These are phyloP conservation scores for Pleurotus salmoneostramineus DNA, from an alignment of 768 basidiomycete genomes.

Conservation along the genomic window DNA sequence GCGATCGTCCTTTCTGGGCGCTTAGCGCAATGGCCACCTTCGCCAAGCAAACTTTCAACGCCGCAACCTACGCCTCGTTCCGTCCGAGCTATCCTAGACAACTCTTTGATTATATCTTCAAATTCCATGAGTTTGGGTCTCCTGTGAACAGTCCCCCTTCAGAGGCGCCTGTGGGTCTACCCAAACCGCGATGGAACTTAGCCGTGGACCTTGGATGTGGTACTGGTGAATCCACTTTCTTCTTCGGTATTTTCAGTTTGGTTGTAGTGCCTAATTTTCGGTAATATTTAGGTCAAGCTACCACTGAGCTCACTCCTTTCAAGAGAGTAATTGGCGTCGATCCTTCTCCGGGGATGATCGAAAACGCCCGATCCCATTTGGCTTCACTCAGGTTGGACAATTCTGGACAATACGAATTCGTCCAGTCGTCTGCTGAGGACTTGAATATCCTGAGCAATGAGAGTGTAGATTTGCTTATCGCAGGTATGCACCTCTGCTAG, in stretches of 20 bases:
- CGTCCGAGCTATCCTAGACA: conserved; percentile 71
- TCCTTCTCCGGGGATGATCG: conserved; percentile 70
- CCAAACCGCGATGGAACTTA: conserved; percentile 37
- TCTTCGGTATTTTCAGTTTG: not conserved
- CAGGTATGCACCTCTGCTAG: conserved; percentile 38
- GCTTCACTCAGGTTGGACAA: conserved; percentile 3
- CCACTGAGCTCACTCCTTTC: conserved; percentile 52
- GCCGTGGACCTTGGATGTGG: conserved; percentile 83
- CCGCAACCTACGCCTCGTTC: conserved; percentile 59
- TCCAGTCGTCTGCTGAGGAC: conserved; percentile 48
- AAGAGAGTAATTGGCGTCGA: conserved; percentile 67
- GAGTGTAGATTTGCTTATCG: conserved; percentile 63
- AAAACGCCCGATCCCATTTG: conserved; percentile 35
- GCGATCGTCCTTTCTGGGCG: not conserved
- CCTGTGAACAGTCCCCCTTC: conserved; percentile 10
- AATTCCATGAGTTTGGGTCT: conserved; percentile 41
- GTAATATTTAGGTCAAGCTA: conserved; percentile 59
- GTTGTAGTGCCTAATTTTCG: not conserved
- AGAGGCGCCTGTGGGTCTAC: not conserved
- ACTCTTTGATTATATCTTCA: conserved; percentile 60
- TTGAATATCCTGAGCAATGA: conserved; percentile 42
- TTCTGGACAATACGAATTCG: conserved; percentile 20
- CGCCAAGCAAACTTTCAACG: conserved; percentile 65
- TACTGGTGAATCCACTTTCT: conserved; percentile 47
- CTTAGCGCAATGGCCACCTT: conserved; percentile 66